Percentiles rank a stretch among this genome's conserved stretches.
These are phyloP conservation scores for Bipolaris victoriae DNA, from an alignment of 2,329 filamentous ascomycete genomes.

Conservation along the genomic window DNA sequence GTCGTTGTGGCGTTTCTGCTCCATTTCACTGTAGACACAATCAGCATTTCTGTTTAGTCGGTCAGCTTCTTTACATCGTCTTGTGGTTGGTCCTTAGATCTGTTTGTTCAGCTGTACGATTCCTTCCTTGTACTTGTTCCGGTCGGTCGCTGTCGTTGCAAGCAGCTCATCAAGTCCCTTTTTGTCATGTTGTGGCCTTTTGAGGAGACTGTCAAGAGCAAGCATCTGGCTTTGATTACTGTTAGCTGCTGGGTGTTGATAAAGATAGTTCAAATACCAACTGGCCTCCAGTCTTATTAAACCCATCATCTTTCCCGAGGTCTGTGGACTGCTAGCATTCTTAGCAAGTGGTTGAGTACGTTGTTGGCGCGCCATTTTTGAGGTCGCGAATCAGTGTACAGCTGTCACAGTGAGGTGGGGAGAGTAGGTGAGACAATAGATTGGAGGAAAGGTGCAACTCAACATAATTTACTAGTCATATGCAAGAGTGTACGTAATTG, in stretches of 20 bases:
- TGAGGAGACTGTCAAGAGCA: slow-evolving; percentile 24
- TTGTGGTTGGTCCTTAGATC: slow-evolving; percentile 24
- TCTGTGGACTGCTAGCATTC: slow-evolving; percentile 2
- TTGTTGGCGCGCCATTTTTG: slow-evolving; percentile 26
- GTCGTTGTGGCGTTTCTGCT: slow-evolving; percentile 23
- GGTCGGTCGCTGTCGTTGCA: slow-evolving; percentile 24
- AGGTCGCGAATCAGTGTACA: background rate
- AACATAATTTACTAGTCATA: background rate
- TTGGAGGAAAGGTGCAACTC: background rate
- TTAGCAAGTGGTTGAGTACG: slow-evolving; percentile 8
- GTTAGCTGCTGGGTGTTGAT: slow-evolving; percentile 4
- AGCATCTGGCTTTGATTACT: slow-evolving; percentile 26
- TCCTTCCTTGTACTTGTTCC: slow-evolving; percentile 20
- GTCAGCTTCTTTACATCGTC: background rate
- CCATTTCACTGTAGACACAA: slow-evolving; percentile 22
- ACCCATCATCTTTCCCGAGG: slow-evolving; percentile 12
- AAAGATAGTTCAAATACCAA: slow-evolving; percentile 10
- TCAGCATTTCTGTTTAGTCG: background rate
- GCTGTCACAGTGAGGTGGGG: background rate
- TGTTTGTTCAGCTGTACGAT: slow-evolving; percentile 28
- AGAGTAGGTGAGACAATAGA: background rate
- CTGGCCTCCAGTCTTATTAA: slow-evolving; percentile 33
- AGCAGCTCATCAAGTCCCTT: slow-evolving; percentile 33
- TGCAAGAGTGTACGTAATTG: background rate
- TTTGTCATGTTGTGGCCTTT: slow-evolving; percentile 27